Conservation (phyloP, 148 eudicot species). For the Rhododendron ovatum region DNA sequence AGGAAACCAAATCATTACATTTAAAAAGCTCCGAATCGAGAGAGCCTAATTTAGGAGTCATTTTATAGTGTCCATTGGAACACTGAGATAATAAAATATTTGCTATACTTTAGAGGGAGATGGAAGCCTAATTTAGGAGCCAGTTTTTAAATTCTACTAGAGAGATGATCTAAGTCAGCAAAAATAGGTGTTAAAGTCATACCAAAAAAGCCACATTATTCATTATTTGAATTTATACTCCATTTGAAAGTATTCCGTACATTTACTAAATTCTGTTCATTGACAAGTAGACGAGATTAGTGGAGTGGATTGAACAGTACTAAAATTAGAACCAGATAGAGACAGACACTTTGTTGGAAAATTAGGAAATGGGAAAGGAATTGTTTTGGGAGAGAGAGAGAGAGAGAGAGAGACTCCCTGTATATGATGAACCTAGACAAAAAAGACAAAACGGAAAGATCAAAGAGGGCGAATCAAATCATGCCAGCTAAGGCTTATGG, state of each 20-base stretch:
- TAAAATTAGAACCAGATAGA: background rate
- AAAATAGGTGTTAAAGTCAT: too few species aligned
- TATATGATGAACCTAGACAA: conserved; percentile 12
- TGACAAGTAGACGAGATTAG: background rate
- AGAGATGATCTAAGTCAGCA: too few species aligned
- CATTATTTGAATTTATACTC: background rate
- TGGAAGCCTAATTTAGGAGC: too few species aligned
- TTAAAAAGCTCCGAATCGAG: too few species aligned
- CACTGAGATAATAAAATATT: too few species aligned
- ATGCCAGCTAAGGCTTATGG: conserved; percentile 9
- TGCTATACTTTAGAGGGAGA: too few species aligned
- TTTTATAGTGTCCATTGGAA: too few species aligned
- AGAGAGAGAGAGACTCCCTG: background rate
- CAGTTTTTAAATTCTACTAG: too few species aligned
- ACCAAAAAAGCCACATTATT: background rate
- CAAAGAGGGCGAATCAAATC: conserved; percentile 18
- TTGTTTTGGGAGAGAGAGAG: background rate
- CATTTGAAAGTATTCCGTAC: background rate
- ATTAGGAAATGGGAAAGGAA: background rate
- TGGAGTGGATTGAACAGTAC: background rate
- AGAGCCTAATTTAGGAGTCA: too few species aligned
- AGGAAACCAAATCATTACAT: too few species aligned
- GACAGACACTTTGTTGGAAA: conserved; percentile 15
- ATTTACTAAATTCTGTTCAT: background rate
- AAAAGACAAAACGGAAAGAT: conserved; percentile 11